A percentile compares a stretch with the other conserved stretches of the same genome.
Evolutionary conservation across 257 asterid genomes (phyloP).

Genomic region (Przewalskia tangutica): DNA sequence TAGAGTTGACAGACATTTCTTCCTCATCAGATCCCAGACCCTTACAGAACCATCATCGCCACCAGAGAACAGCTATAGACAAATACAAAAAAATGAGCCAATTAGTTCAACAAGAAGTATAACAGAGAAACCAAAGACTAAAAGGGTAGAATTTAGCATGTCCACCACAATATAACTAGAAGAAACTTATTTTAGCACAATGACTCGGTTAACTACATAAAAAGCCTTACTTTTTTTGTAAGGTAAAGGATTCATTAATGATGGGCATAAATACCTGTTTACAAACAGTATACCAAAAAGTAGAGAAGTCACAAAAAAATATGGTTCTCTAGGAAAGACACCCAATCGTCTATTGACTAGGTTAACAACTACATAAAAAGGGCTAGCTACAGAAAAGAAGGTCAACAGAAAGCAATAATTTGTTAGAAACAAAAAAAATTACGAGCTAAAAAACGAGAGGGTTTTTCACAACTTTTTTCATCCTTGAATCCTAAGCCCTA

Average conservation of each 20-base stretch:
- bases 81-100: constrained; percentile 3
- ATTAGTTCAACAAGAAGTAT: background rate
- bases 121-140: background rate
- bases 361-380: background rate
- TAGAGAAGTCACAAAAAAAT: too few species aligned
- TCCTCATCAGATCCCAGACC: constrained; percentile 74
- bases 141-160: background rate
- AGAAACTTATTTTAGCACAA: background rate
- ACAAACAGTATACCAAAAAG: too few species aligned
- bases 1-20: constrained; percentile 63
- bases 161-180: background rate
- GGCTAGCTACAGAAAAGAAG: background rate
- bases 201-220: background rate
- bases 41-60: constrained; percentile 71
- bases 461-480: background rate
- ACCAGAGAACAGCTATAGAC: constrained; percentile 66
- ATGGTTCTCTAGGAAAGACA: background rate
- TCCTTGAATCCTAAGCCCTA: background rate
- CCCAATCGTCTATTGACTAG: too few species aligned
- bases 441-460: background rate
- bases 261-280: too few species aligned
- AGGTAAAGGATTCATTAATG: too few species aligned
- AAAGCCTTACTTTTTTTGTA: background rate
- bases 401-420: background rate
- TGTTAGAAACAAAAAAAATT: background rate